Percentiles rank a stretch among this genome's conserved stretches.
Evolutionary conservation across 768 basidiomycete genomes (phyloP).

Genomic region (Boletus reticuloceps): DNA sequence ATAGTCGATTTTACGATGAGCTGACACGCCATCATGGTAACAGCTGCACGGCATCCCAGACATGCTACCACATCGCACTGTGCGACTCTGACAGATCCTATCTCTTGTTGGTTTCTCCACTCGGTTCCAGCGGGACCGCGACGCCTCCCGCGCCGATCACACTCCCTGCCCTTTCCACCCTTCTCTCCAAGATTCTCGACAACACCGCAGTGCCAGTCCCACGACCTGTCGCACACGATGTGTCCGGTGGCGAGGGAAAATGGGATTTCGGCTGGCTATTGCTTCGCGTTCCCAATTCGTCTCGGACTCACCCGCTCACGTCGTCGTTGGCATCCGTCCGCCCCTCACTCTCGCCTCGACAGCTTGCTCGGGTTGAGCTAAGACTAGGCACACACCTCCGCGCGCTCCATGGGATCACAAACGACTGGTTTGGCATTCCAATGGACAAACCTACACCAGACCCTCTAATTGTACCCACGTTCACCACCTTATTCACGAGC

Average conservation of each 20-base stretch:
- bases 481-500: slow-evolving; percentile 5
- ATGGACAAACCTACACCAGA: slow-evolving; percentile 23
- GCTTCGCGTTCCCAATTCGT: slow-evolving; percentile 37
- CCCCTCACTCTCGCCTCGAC: slow-evolving; percentile 33
- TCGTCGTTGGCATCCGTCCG: slow-evolving; percentile 37
- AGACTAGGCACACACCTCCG: slow-evolving; percentile 58
- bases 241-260: slow-evolving; percentile 27
- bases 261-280: slow-evolving; percentile 25
- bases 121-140: not conserved
- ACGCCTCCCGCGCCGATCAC: slow-evolving; percentile 20
- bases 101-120: slow-evolving; percentile 24
- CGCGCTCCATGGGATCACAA: slow-evolving; percentile 67
- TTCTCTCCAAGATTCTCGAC: slow-evolving; percentile 42
- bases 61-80: slow-evolving; percentile 28
- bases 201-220: slow-evolving; percentile 52
- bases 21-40: not conserved
- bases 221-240: slow-evolving; percentile 45
- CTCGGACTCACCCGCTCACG: slow-evolving; percentile 29
- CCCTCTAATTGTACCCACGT: slow-evolving; percentile 28
- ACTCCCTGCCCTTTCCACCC: slow-evolving; percentile 34
- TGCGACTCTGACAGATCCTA: slow-evolving; percentile 23
- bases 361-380: slow-evolving; percentile 50
- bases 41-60: slow-evolving; percentile 28
- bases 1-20: no score
- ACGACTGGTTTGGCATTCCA: slow-evolving; percentile 72